Percentiles rank a stretch among this genome's conserved stretches.
These are phyloP conservation scores for Avena sativa DNA, from an alignment of 176 grass and related monocot genomes.

Conservation along the genomic window DNA sequence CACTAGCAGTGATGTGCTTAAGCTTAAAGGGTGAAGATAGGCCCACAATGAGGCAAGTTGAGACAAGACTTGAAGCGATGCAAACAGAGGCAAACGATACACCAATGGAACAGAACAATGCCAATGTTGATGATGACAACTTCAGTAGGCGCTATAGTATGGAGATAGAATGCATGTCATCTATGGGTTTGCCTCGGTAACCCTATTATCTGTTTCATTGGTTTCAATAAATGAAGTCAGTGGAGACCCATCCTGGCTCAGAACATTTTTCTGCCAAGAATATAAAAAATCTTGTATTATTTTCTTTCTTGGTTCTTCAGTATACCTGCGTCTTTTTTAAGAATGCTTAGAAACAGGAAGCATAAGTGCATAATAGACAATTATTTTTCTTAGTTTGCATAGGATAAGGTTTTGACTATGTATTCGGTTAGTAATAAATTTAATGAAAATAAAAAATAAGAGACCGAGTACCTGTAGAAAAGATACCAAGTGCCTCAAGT, in stretches of 20 bases:
- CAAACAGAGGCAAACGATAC: background rate
- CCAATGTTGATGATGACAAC: background rate
- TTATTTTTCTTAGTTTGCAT: background rate
- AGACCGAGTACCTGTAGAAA: background rate
- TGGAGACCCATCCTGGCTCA: background rate
- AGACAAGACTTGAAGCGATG: constrained; percentile 43
- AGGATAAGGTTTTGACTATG: background rate
- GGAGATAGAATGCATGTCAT: constrained; percentile 41
- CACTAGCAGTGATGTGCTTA: constrained; percentile 42
- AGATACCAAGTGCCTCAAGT: background rate
- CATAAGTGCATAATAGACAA: background rate
- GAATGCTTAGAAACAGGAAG: background rate
- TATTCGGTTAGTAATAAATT: background rate
- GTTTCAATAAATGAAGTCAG: background rate
- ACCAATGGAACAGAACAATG: background rate
- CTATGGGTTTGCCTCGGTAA: constrained; percentile 33
- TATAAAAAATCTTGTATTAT: background rate
- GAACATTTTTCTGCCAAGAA: background rate
- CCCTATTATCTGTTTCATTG: background rate
- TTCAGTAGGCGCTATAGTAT: constrained; percentile 39
- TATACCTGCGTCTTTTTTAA: background rate
- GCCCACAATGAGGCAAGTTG: constrained; percentile 21
- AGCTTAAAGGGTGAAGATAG: constrained; percentile 26
- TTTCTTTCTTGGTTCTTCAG: background rate
- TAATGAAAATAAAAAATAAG: background rate